Conservation (phyloP, 2,329 filamentous ascomycete species). For the Colletotrichum kahawae region DNA sequence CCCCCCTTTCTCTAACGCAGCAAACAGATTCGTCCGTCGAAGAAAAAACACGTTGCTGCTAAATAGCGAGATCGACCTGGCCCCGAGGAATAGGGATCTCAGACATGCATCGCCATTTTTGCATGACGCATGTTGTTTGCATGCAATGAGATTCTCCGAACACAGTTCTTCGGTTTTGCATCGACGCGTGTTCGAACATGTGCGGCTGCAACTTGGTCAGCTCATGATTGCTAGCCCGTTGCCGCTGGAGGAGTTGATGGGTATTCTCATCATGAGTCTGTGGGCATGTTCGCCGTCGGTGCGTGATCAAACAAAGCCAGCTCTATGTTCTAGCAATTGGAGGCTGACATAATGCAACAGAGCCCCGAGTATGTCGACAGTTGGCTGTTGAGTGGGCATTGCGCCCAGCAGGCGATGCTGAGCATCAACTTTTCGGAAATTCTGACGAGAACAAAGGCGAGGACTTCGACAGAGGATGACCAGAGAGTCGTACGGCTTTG, state of each 20-base stretch:
- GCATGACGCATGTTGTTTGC: constrained; percentile 43
- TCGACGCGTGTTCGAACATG: constrained; percentile 43
- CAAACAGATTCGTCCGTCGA: constrained; percentile 7
- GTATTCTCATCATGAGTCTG: constrained; percentile 41
- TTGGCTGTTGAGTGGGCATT: constrained; percentile 46
- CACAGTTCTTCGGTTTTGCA: constrained; percentile 29
- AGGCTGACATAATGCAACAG: background rate
- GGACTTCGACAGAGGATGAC: constrained; percentile 35
- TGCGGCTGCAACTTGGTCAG: constrained; percentile 41
- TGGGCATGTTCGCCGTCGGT: constrained; percentile 17
- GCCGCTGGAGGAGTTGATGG: constrained; percentile 45
- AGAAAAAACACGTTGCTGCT: constrained; percentile 11
- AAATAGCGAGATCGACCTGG: constrained; percentile 12
- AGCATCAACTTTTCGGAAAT: constrained; percentile 47
- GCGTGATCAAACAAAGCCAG: background rate
- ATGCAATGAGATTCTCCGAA: constrained; percentile 28
- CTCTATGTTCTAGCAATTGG: background rate
- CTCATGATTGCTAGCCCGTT: constrained; percentile 42
- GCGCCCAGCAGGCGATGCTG: constrained; percentile 47
- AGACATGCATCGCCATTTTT: constrained; percentile 41
- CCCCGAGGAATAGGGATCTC: constrained; percentile 26
- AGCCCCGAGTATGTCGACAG: constrained; percentile 44
- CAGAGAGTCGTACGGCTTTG: constrained; percentile 39
- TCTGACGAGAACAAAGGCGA: constrained; percentile 36
- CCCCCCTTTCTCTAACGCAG: background rate